Evolutionary conservation across 139 green algal species (phyloP).

Genomic region (Closterium sp.): DNA sequence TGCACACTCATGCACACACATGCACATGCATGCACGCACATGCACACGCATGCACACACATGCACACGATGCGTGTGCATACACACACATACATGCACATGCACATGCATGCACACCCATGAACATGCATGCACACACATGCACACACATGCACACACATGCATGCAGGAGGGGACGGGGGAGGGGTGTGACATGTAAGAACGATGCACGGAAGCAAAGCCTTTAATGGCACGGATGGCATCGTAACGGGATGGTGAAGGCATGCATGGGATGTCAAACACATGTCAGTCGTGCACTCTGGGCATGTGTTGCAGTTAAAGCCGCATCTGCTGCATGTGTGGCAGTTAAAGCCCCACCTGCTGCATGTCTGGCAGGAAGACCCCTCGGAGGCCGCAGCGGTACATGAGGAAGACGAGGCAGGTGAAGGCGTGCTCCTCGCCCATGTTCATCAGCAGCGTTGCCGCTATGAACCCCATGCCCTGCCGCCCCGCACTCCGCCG

Average conservation of each 20-base stretch:
- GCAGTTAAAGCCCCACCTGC: not conserved
- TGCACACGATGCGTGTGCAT: not conserved
- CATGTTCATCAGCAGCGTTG: conserved; percentile 88
- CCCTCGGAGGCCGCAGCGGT: conserved; percentile 22
- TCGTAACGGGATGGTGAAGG: not conserved
- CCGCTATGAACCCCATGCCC: conserved; percentile 86
- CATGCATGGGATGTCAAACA: not conserved
- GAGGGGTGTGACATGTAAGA: not conserved
- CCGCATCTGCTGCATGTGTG: not conserved
- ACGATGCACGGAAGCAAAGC: not conserved
- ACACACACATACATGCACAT: not conserved
- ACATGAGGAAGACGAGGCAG: conserved; percentile 36
- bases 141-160: too few relatives aligned
- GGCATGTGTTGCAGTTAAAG: too few relatives aligned
- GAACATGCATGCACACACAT: not conserved
- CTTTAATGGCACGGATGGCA: not conserved
- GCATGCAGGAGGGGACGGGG: too few relatives aligned
- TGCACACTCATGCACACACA: not conserved
- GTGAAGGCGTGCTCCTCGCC: conserved; percentile 85
- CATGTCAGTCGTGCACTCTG: not conserved
- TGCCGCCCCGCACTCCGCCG: too few relatives aligned
- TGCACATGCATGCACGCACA: not conserved
- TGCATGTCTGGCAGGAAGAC: conserved; percentile 20
- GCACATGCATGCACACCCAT: not conserved
- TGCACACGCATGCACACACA: not conserved